Percentiles rank a stretch among this genome's conserved stretches.
Evolutionary conservation across 2,329 filamentous ascomycete genomes (phyloP).

Genomic region (Penicillium sclerotigenum): DNA sequence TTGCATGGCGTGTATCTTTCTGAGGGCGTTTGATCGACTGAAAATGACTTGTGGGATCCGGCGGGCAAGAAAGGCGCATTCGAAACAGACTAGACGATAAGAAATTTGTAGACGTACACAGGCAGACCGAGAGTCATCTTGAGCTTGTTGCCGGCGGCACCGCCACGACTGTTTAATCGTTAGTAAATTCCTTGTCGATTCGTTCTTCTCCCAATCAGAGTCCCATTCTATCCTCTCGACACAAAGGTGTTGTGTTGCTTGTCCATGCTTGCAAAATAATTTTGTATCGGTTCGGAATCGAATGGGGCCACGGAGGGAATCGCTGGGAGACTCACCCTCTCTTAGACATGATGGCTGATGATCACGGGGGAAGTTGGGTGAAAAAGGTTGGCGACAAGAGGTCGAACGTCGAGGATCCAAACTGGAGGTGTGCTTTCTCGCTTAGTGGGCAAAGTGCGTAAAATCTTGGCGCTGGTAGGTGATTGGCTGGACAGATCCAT

Average conservation of each 20-base stretch:
- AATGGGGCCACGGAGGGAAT: constrained; percentile 13
- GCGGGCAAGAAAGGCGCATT: constrained; percentile 11
- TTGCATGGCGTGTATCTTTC: neutral
- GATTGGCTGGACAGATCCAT: constrained; percentile 25
- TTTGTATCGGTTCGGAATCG: constrained; percentile 16
- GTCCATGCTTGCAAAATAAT: constrained; percentile 4
- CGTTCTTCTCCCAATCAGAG: constrained; percentile 4
- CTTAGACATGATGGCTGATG: constrained; percentile 50
- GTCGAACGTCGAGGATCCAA: constrained; percentile 29
- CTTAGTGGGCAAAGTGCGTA: constrained; percentile 44
- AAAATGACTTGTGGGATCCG: constrained; percentile 13
- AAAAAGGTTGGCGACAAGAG: constrained; percentile 33
- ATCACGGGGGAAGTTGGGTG: constrained; percentile 40
- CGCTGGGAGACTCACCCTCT: constrained; percentile 45
- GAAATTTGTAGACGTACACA: constrained; percentile 68
- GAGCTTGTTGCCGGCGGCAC: constrained; percentile 98
- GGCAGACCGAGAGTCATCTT: constrained; percentile 99
- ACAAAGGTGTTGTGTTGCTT: constrained; percentile 7
- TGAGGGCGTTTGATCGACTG: constrained; percentile 4
- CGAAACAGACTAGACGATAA: constrained; percentile 9
- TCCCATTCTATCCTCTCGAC: constrained; percentile 8
- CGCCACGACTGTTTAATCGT: constrained; percentile 58
- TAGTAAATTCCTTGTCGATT: constrained; percentile 18
- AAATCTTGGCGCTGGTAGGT: constrained; percentile 40
- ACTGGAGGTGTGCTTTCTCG: constrained; percentile 38